Percentiles rank a stretch among this genome's conserved stretches.
Conservation (phyloP, 306 rosid species). For the Leucaena leucocephala region DNA sequence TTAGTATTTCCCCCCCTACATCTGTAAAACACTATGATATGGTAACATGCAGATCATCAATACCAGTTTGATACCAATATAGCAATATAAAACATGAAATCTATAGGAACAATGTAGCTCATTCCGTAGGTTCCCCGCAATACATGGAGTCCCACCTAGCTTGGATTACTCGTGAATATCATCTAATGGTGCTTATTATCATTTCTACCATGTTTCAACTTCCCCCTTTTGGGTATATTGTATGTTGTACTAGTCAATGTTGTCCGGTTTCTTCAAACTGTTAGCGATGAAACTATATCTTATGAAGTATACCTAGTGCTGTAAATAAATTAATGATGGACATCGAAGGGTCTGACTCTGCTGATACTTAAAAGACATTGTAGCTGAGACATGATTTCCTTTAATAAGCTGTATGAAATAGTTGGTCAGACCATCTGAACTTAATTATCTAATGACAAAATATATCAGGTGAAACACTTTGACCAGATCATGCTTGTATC, state of each 20-base stretch:
- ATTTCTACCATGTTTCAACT: slow-evolving; percentile 12
- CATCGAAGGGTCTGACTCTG: not conserved
- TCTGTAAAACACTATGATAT: slow-evolving; percentile 12
- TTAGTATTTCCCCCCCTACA: not conserved
- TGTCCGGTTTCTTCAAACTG: slow-evolving; percentile 9
- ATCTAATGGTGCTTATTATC: slow-evolving; percentile 22
- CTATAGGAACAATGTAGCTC: not conserved
- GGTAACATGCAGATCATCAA: slow-evolving; percentile 8
- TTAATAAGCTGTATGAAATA: slow-evolving; percentile 16
- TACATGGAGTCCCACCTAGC: not conserved
- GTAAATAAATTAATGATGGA: not conserved
- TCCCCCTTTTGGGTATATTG: slow-evolving; percentile 18
- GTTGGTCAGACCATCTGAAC: slow-evolving; percentile 7
- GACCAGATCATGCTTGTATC: slow-evolving; percentile 6
- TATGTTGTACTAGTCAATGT: not conserved
- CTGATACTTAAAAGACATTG: slow-evolving; percentile 3
- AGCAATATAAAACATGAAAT: not conserved
- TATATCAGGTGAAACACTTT: slow-evolving; percentile 26
- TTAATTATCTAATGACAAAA: not conserved
- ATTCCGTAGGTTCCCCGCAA: not conserved
- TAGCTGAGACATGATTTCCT: not conserved
- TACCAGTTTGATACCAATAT: not conserved
- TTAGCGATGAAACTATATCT: slow-evolving; percentile 6
- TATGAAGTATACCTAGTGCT: not conserved
- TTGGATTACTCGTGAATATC: slow-evolving; percentile 18